phyloP scores from a whole-genome alignment of 202 grass and related monocot species.

The Zoysia matrella region DNA sequence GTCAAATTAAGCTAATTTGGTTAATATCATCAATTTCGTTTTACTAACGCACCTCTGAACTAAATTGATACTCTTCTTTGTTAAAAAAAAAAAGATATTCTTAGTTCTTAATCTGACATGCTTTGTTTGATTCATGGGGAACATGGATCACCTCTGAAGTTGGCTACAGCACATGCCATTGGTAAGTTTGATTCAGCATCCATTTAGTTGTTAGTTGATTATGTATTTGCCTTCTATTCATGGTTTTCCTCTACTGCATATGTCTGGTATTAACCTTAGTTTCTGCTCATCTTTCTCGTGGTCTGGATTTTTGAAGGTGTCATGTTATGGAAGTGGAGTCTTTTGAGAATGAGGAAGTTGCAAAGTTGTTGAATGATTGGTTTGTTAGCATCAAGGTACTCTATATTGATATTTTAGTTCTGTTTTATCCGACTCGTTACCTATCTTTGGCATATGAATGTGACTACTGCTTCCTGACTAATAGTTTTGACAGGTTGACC shows the following conservation, averaged over 20 bases:
- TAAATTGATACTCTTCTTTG: too few species aligned
- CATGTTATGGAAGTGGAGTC: slow-evolving; percentile 98
- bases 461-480: slow-evolving; percentile 49
- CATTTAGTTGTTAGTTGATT: not conserved
- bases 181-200: slow-evolving; percentile 50
- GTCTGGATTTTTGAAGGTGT: slow-evolving; percentile 60
- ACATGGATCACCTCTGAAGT: slow-evolving; percentile 54
- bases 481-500: slow-evolving; percentile 83
- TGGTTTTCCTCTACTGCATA: not conserved
- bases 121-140: slow-evolving; percentile 37
- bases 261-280: not conserved
- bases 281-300: slow-evolving; percentile 8
- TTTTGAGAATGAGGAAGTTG: slow-evolving; percentile 87
- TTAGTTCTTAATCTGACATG: not conserved
- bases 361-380: slow-evolving; percentile 86
- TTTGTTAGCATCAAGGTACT: slow-evolving; percentile 98
- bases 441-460: not conserved
- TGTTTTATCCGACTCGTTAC: not conserved
- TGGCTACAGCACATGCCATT: slow-evolving; percentile 98
- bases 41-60: not conserved
- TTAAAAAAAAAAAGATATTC: too few species aligned
- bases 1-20: not conserved
- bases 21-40: not conserved
- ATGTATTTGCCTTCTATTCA: not conserved
- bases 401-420: not conserved